Evolutionary conservation across 2,329 filamentous ascomycete genomes (phyloP).

Genomic region (Ophiostoma australiae): DNA sequence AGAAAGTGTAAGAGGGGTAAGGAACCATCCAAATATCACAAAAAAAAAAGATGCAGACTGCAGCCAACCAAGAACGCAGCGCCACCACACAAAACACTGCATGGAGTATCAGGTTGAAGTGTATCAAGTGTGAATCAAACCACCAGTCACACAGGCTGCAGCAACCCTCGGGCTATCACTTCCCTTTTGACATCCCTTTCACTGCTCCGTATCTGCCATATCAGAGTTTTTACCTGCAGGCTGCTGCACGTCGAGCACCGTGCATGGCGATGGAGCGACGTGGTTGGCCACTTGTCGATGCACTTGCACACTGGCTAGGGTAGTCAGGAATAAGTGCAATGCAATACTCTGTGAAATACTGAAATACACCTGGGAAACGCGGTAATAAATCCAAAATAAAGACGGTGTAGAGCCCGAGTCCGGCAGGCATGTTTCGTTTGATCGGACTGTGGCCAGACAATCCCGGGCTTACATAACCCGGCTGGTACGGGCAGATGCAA

Average conservation of each 20-base stretch:
- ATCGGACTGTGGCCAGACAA: too few relatives aligned
- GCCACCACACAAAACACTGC: background rate
- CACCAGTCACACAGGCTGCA: background rate
- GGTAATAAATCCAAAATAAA: background rate
- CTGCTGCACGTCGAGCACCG: conserved; percentile 11
- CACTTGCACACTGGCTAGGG: background rate
- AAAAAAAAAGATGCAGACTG: background rate
- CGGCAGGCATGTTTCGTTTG: background rate
- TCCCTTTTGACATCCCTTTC: background rate
- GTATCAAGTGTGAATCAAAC: background rate
- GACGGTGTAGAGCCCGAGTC: background rate
- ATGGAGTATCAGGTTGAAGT: background rate
- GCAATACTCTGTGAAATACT: too few relatives aligned
- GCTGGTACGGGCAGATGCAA: background rate
- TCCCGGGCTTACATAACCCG: too few relatives aligned
- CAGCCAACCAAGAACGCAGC: background rate
- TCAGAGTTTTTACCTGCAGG: conserved; percentile 10
- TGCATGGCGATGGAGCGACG: background rate
- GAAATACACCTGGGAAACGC: too few relatives aligned
- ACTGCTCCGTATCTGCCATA: background rate
- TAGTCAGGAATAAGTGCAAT: background rate
- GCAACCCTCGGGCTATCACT: background rate
- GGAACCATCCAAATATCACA: background rate
- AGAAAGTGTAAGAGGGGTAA: background rate
- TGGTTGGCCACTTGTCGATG: background rate